Percentiles rank a stretch among this genome's conserved stretches.
Evolutionary conservation across 768 basidiomycete genomes (phyloP).

Genomic region (Pulveroboletus sp.): DNA sequence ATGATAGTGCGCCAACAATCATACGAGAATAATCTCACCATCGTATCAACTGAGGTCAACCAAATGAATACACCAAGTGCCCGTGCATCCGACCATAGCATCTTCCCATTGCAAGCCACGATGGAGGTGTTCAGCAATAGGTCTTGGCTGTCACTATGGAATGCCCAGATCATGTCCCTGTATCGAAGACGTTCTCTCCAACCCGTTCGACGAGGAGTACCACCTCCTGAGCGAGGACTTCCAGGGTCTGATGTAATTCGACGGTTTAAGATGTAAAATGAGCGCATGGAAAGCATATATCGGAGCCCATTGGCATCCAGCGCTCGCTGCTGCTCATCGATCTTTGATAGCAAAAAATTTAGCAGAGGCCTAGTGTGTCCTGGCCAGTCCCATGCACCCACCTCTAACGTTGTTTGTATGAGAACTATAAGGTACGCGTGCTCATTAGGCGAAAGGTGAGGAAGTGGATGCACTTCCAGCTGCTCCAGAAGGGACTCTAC

Average conservation of each 20-base stretch:
- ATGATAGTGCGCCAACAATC: neutral
- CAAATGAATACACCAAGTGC: constrained; percentile 85
- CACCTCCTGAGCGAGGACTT: constrained; percentile 41
- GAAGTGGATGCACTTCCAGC: constrained; percentile 58
- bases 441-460: constrained; percentile 74
- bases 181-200: constrained; percentile 78
- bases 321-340: constrained; percentile 86
- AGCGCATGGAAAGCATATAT: constrained; percentile 89
- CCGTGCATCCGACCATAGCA: constrained; percentile 86
- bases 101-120: constrained; percentile 73
- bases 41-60: constrained; percentile 70
- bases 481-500: constrained; percentile 58
- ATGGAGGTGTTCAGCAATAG: constrained; percentile 68
- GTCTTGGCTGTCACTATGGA: constrained; percentile 91
- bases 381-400: constrained; percentile 26
- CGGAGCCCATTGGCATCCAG: constrained; percentile 89
- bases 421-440: constrained; percentile 79
- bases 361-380: neutral
- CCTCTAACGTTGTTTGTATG: constrained; percentile 85
- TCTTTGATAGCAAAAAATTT: constrained; percentile 39
- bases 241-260: constrained; percentile 47
- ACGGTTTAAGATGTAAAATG: constrained; percentile 80
- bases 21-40: constrained; percentile 49
- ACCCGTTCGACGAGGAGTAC: constrained; percentile 43
- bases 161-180: constrained; percentile 96